A percentile compares a stretch with the other conserved stretches of the same genome.
These are phyloP conservation scores for Pontederia paniculata DNA, from an alignment of 176 grass and related monocot genomes.

Conservation along the genomic window DNA sequence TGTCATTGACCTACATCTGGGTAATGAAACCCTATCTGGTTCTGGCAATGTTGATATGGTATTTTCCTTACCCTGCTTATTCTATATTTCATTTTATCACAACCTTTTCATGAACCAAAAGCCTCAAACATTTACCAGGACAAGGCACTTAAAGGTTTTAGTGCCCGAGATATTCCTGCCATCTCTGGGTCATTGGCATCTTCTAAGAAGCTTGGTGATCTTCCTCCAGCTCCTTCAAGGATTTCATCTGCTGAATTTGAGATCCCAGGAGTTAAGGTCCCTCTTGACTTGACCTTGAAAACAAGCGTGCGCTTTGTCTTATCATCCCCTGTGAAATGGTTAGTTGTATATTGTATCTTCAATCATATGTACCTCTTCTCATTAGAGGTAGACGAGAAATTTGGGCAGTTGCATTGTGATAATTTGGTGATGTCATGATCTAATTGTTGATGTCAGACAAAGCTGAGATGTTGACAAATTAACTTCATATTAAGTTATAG, in stretches of 20 bases:
- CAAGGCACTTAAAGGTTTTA: constrained; percentile 83
- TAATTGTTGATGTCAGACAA: too few relatives aligned
- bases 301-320: constrained; percentile 59
- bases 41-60: constrained; percentile 83
- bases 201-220: constrained; percentile 28
- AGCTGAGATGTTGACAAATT: too few relatives aligned
- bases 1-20: constrained; percentile 74
- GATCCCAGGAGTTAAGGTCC: constrained; percentile 54
- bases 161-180: constrained; percentile 31
- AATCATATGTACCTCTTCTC: too few relatives aligned
- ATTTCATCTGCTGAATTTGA: constrained; percentile 42
- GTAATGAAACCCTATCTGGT: constrained; percentile 45
- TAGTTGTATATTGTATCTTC: constrained; percentile 17
- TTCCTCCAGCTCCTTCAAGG: constrained; percentile 23
- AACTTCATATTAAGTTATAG: too few relatives aligned
- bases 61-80: constrained; percentile 11
- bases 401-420: too few relatives aligned
- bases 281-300: constrained; percentile 89
- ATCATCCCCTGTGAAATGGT: constrained; percentile 91
- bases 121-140: constrained; percentile 33
- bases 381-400: too few relatives aligned
- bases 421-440: too few relatives aligned
- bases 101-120: too few relatives aligned
- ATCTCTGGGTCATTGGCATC: constrained; percentile 17
- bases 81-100: neutral